phyloP scores from a whole-genome alignment of 1,139 yeast genomes.

The Trichomonascaceae sp. region DNA sequence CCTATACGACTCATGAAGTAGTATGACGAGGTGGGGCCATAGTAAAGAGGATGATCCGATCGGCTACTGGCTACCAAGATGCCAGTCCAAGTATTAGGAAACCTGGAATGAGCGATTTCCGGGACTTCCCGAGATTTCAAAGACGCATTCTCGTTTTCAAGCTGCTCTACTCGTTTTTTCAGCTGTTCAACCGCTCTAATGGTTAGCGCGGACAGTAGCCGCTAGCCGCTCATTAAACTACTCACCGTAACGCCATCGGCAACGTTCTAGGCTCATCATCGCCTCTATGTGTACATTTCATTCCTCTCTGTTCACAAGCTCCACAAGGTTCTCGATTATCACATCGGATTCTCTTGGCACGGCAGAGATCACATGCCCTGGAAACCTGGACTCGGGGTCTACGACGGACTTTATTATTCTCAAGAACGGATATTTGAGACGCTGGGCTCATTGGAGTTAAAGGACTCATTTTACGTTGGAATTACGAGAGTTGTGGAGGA shows the following conservation, averaged over 20 bases:
- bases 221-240: background rate
- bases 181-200: background rate
- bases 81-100: background rate
- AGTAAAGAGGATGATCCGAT: background rate
- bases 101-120: background rate
- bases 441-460: background rate
- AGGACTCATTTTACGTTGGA: background rate
- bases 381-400: background rate
- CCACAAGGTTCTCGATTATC: background rate
- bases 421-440: background rate
- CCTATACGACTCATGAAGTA: background rate
- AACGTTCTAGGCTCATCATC: background rate
- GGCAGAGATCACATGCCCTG: background rate
- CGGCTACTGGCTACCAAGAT: background rate
- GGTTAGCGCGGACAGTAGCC: background rate
- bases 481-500: background rate
- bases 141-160: background rate
- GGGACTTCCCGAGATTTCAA: background rate
- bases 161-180: background rate
- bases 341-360: background rate
- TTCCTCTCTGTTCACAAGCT: background rate
- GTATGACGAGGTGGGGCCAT: background rate
- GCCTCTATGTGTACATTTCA: background rate
- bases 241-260: background rate
- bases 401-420: background rate